A percentile compares a stretch with the other conserved stretches of the same genome.
These are phyloP conservation scores for Tolypocladium inflatum DNA, from an alignment of 2,329 filamentous ascomycete species.

Conservation along the genomic window DNA sequence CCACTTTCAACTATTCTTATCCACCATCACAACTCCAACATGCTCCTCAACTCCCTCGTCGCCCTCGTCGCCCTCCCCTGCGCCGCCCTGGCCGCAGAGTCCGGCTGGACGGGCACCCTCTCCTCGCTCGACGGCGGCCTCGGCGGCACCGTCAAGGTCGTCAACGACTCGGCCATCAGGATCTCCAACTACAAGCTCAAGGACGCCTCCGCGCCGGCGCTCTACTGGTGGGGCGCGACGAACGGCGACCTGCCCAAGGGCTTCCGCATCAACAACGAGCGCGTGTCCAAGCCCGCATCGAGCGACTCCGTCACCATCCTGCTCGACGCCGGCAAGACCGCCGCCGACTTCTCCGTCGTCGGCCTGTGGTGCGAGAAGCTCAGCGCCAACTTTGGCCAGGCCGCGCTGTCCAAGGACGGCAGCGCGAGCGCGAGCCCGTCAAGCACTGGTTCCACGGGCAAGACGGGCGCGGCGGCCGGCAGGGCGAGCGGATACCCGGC, in stretches of 20 bases:
- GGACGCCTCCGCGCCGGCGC: constrained; percentile 14
- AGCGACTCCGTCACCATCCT: constrained; percentile 9
- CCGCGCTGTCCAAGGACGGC: constrained; percentile 5
- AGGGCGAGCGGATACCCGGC: not conserved
- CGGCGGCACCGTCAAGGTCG: constrained; percentile 12
- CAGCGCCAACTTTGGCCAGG: constrained; percentile 13
- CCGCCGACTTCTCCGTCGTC: constrained; percentile 11
- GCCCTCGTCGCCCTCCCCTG: constrained; percentile 1
- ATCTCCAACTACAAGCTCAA: constrained; percentile 13
- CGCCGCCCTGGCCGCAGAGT: constrained; percentile 6
- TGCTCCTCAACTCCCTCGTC: not conserved
- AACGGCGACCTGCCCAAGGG: constrained; percentile 9
- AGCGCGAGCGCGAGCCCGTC: not conserved
- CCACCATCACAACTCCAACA: not conserved
- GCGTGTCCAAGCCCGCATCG: constrained; percentile 8
- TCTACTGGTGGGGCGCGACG: constrained; percentile 18
- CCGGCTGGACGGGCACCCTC: constrained; percentile 10
- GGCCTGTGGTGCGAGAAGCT: constrained; percentile 15
- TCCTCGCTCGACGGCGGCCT: constrained; percentile 14
- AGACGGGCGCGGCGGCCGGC: not conserved
- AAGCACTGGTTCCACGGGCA: not conserved
- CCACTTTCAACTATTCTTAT: not conserved
- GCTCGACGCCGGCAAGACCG: constrained; percentile 13
- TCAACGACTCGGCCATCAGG: constrained; percentile 10
- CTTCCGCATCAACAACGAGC: constrained; percentile 16